phyloP scores from a whole-genome alignment of 768 basidiomycete genomes.

The Tylopilus balloui region DNA sequence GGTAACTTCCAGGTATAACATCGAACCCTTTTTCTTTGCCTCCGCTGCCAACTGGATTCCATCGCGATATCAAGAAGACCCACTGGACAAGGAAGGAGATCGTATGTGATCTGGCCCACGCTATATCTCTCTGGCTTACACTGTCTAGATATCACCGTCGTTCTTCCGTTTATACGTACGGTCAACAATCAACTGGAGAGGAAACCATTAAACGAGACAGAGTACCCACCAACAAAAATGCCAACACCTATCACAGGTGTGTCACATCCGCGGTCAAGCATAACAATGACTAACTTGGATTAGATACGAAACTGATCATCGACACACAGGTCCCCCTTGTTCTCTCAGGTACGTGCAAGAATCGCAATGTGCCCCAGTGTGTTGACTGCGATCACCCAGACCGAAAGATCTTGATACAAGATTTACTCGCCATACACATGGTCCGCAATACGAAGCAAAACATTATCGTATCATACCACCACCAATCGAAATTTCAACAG shows the following conservation, averaged over 20 bases:
- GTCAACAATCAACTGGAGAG: constrained; percentile 28
- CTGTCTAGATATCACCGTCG: constrained; percentile 39
- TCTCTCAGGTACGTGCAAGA: constrained; percentile 17
- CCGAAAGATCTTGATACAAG: constrained; percentile 29
- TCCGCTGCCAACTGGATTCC: constrained; percentile 41
- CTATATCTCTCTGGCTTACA: neutral
- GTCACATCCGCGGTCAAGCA: neutral
- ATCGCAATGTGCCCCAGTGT: neutral
- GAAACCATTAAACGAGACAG: constrained; percentile 14
- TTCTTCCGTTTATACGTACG: constrained; percentile 38
- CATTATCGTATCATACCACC: constrained; percentile 36
- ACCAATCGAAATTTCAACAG: constrained; percentile 19
- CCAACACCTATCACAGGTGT: constrained; percentile 10
- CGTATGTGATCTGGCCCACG: constrained; percentile 28
- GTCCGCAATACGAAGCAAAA: constrained; percentile 25
- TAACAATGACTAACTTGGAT: neutral
- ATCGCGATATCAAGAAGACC: constrained; percentile 38
- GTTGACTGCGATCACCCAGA: constrained; percentile 5
- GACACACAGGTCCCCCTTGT: constrained; percentile 33
- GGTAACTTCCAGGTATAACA: constrained; percentile 32
- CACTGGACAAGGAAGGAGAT: constrained; percentile 27
- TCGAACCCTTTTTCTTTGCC: constrained; percentile 44
- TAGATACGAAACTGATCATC: constrained; percentile 25
- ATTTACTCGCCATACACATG: constrained; percentile 39
- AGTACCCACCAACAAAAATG: neutral